Conservation (phyloP, 306 rosid species). For the Medicago truncatula region MtrunA17r5.0-ANR NC_053045.1:48942001-48942500, state of each 20-base stretch:
- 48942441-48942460: conserved; percentile 44
- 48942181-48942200: conserved; percentile 69
- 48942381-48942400: conserved; percentile 52
- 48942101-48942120: conserved; percentile 59
- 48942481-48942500: conserved; percentile 47
- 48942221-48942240: conserved; percentile 57
- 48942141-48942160: conserved; percentile 81
- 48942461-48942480: conserved; percentile 55
- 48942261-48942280: conserved; percentile 56
- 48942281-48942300: conserved; percentile 82
- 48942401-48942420: conserved; percentile 37
- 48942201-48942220: conserved; percentile 69
- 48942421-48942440: conserved; percentile 36
- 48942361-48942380: conserved; percentile 57
- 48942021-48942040: conserved; percentile 37
- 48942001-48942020: conserved; percentile 41
- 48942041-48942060: conserved; percentile 44
- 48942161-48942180: conserved; percentile 62
- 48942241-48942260: conserved; percentile 51
- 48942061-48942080: conserved; percentile 35
- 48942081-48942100: conserved; percentile 49
- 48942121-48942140: conserved; percentile 60
- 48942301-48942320: conserved; percentile 48
- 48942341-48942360: conserved; percentile 50
- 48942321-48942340: conserved; percentile 68